A percentile compares a stretch with the other conserved stretches of the same genome.
These are phyloP conservation scores for Pisolithus thermaeus DNA, from an alignment of 1,284 basidiomycete species.

Conservation along the genomic window DNA sequence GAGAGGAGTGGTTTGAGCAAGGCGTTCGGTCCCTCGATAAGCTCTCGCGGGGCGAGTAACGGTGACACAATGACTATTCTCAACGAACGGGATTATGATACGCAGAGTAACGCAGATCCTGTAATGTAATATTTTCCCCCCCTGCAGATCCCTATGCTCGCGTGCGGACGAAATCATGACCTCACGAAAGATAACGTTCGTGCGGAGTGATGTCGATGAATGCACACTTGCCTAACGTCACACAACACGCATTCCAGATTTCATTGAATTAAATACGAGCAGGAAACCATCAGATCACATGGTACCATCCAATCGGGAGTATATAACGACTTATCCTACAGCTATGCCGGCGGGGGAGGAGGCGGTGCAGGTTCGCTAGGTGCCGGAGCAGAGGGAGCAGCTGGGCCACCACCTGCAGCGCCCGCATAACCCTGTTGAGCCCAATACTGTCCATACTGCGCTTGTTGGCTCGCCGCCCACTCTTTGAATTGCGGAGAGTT, in stretches of 20 bases:
- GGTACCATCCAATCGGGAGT: not conserved
- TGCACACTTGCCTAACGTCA: no score
- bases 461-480: constrained; percentile 65
- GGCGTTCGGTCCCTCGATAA: constrained; percentile 81
- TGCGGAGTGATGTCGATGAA: no score
- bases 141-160: not conserved
- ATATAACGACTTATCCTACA: not conserved
- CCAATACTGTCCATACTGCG: constrained; percentile 72
- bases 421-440: constrained; percentile 34
- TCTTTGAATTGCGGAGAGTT: constrained; percentile 76
- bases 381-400: constrained; percentile 33
- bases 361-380: constrained; percentile 15
- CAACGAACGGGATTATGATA: not conserved
- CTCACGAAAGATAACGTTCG: no score
- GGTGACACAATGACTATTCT: not conserved
- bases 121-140: not conserved
- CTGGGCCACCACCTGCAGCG: constrained; percentile 11
- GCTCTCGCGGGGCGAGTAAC: constrained; percentile 61
- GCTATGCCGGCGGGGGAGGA: constrained; percentile 20
- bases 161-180: not conserved
- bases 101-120: not conserved
- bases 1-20: constrained; percentile 92
- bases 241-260: not conserved
- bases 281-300: constrained; percentile 10
- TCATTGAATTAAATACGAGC: not conserved